Evolutionary conservation across 2,329 filamentous ascomycete genomes (phyloP), one percentile per base, ranked within the genome.

Genomic region (Talaromyces sp.): DNA sequence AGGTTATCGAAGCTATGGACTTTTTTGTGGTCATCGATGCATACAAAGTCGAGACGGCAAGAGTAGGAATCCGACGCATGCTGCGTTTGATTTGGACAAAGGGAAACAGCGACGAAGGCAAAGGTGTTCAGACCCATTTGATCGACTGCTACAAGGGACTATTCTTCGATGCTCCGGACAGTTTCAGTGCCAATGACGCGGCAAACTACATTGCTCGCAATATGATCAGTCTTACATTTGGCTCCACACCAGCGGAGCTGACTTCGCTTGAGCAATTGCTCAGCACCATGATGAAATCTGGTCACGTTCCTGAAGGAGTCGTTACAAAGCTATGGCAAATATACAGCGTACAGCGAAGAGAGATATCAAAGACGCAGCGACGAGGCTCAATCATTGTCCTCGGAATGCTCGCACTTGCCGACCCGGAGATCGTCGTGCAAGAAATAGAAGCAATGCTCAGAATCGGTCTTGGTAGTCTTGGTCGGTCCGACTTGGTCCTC

Each of bases 221-320:
- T 76, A 99, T 99, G 93, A 97, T 97, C 75, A 97, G 92, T 81
- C 79, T 99, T 69, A 99, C 94, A 0, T 97, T 96, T 74, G 93
- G 92, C 29, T 92, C 93, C 1, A 96, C 93, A 0, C 91, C 93
- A 0, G 94, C 95, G 0, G 94, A 99, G 72, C 80, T 99, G 58
- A 99, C 94, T 0, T 97, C 92, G 53, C 81, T 99, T 9, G 94
- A 99, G 75, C 94, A 99, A 75, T 81, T 99, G 3, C 81, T 99
- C 7, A 91, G 90, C 63, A 97, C 92, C 0, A 99, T 99, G 94
- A 96, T 97, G 91, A 95, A 92, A 76, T 88, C 88, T 41, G 91
- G 91, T 14, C 84, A 92, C 73, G 88, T 99, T 63, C 88, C 90
- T 1, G 91, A 95, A 21, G 80, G 89, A 1, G 93, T 99, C 55